Percentiles rank a stretch among this genome's conserved stretches.
phyloP scores from a whole-genome alignment of 345 rosid genomes.

The Hypericum perforatum region DNA sequence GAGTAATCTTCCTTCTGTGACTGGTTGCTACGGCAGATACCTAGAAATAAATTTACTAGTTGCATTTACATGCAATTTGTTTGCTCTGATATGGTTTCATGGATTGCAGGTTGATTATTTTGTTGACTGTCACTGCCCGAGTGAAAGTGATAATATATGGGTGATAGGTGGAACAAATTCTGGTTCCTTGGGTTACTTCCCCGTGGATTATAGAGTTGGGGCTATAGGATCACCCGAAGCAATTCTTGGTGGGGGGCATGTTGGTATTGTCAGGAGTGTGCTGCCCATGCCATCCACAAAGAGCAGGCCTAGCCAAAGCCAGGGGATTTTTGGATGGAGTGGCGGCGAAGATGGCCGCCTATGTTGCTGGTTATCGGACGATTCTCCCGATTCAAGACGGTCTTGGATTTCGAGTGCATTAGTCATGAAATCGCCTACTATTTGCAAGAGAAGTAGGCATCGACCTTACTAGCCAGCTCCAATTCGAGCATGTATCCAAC shows the following conservation, averaged over 20 bases:
- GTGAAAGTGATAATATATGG: constrained; percentile 64
- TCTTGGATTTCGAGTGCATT: constrained; percentile 70
- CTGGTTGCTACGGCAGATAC: not conserved
- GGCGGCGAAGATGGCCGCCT: constrained; percentile 93
- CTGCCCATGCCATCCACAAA: constrained; percentile 46
- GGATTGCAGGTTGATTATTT: constrained; percentile 75
- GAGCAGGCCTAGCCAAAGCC: constrained; percentile 26
- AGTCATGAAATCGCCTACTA: constrained; percentile 31
- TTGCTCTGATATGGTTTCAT: not conserved
- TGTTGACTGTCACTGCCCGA: constrained; percentile 66
- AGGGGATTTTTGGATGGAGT: constrained; percentile 76
- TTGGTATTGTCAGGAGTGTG: constrained; percentile 56
- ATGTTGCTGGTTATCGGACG: constrained; percentile 78
- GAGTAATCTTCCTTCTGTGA: constrained; percentile 3
- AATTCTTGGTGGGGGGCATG: constrained; percentile 76
- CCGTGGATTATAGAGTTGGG: constrained; percentile 39
- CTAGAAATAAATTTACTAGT: not conserved
- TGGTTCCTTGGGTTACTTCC: constrained; percentile 77
- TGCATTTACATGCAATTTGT: too few relatives aligned
- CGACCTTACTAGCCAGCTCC: constrained; percentile 38
- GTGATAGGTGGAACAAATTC: constrained; percentile 75
- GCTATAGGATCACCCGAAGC: constrained; percentile 58
- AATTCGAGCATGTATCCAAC: too few relatives aligned
- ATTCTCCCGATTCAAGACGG: constrained; percentile 28
- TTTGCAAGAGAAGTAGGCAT: constrained; percentile 42